Conservation (phyloP, 2,329 filamentous ascomycete species). For the Fusarium chlamydosporum region DNA sequence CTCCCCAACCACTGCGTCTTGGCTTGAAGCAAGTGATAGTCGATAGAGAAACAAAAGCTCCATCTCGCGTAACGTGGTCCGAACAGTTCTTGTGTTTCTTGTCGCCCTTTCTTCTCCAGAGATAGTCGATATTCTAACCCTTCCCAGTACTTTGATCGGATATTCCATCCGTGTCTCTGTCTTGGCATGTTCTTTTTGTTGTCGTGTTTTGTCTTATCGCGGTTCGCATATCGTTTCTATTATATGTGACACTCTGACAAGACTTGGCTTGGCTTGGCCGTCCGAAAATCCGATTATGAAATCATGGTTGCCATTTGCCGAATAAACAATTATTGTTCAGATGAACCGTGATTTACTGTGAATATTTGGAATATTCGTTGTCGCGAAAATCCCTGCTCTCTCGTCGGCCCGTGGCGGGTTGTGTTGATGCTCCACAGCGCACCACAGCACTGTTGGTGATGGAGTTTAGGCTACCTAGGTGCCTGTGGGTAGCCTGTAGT, state of each 20-base stretch:
- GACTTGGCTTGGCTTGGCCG: slow-evolving; percentile 1
- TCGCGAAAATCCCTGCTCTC: background rate
- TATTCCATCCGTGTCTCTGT: background rate
- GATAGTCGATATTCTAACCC: background rate
- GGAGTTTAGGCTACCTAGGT: too few relatives aligned
- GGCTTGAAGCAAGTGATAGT: background rate
- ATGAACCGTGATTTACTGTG: background rate
- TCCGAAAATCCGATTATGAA: slow-evolving; percentile 10
- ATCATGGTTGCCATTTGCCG: background rate
- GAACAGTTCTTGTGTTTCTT: background rate
- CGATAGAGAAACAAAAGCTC: slow-evolving; percentile 1
- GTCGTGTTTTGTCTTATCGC: slow-evolving; percentile 5
- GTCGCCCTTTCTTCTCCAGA: background rate
- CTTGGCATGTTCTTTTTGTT: background rate
- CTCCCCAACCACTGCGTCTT: background rate
- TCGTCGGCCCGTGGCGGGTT: background rate
- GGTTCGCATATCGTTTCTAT: background rate
- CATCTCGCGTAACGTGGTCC: slow-evolving; percentile 1
- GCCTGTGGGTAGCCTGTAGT: too few relatives aligned
- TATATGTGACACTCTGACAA: slow-evolving; percentile 2
- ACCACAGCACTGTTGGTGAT: too few relatives aligned
- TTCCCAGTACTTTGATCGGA: background rate
- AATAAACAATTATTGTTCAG: slow-evolving; percentile 10
- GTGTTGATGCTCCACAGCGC: background rate
- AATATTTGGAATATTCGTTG: background rate